Evolutionary conservation across 208 protist genomes (phyloP), one percentile per base, ranked within the genome.

Genomic region (Leishmania tarentolae): DNA sequence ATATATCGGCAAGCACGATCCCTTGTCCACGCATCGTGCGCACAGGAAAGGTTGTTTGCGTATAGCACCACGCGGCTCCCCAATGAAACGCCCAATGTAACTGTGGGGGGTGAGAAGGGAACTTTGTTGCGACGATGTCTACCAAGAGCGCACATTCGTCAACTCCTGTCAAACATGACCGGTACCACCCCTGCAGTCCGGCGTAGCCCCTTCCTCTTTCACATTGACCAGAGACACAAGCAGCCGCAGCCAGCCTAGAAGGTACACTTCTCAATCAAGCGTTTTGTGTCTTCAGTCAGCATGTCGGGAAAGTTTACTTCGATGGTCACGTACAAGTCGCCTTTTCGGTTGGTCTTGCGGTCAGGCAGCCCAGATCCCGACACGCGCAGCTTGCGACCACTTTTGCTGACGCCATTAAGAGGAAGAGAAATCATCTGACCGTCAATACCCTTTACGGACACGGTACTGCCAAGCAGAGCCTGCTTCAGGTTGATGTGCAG

Each of bases 401-500:
- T 92, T 74, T 94, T 90, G 76, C 85, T 94, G 28, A 98, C 88
- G 6, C 92, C 92, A 15, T 82, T 95, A 35, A 97, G 83, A 47
- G 92, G 92, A 21, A 97, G 71, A 0, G 83, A 79, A 28, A 93
- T 83, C 35, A 77, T 42, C 61, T 86, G 77, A 47, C 89, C 90
- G 80, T 96, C 92, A 56, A 98, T 91, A 73, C 88, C 88, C 47
- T 82, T 84, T 46, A 98, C 89, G 28, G 77, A 84, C 35, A 97
- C 73, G 50, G 89, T 95, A 31, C 88, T 93, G 72, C 95, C 95
- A 37, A 98, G 86, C 50, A 98, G 82, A 6, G 93, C 95, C 71
- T 95, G 88, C 78, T 95, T 96, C 40, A 98, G 84, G 74, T 92
- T 92, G 80, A 98, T 96, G 80, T 91, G 86, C 40, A 96, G 84